phyloP scores from a whole-genome alignment of 2,329 filamentous ascomycete species.

The Cladosporium sp. region DNA sequence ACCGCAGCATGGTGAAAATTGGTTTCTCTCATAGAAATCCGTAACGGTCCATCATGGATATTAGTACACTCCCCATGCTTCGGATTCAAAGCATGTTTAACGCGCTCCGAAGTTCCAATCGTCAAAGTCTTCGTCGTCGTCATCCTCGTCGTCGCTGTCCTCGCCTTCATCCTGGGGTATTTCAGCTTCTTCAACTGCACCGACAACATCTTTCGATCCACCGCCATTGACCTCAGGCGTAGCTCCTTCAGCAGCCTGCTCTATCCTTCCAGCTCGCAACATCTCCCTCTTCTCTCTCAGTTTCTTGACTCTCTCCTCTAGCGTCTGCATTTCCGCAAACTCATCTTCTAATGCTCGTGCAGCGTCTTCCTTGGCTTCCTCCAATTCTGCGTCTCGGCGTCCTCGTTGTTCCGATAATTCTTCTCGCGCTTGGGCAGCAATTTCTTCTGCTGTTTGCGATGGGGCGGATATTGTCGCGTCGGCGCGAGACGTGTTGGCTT shows the following conservation, averaged over 20 bases:
- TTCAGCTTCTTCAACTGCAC: no score
- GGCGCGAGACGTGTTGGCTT: slow-evolving; percentile 3
- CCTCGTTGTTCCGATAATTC: slow-evolving; percentile 41
- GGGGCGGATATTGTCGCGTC: slow-evolving; percentile 39
- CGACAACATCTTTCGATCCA: neutral
- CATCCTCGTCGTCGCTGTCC: neutral
- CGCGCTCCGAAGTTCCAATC: neutral
- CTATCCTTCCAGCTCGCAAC: slow-evolving; percentile 27
- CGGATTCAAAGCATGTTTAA: no score
- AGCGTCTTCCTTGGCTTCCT: slow-evolving; percentile 46
- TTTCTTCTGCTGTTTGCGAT: slow-evolving; percentile 43
- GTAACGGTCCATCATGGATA: no score
- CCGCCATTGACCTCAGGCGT: neutral
- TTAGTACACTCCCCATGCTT: no score
- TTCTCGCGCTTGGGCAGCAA: slow-evolving; percentile 42
- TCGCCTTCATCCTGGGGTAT: no score
- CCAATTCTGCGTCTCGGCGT: slow-evolving; percentile 40
- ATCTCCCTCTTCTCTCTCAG: slow-evolving; percentile 44
- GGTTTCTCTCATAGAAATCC: no score
- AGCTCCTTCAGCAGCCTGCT: slow-evolving; percentile 1
- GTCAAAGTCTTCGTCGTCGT: neutral
- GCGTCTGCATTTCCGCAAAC: slow-evolving; percentile 47
- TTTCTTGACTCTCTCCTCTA: slow-evolving; percentile 42
- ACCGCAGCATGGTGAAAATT: no score
- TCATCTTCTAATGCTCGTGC: slow-evolving; percentile 42